Evolutionary conservation across 2,329 filamentous ascomycete species (phyloP), one percentile per base, ranked within the genome.

Genomic region (Lachnellula hyalina): DNA sequence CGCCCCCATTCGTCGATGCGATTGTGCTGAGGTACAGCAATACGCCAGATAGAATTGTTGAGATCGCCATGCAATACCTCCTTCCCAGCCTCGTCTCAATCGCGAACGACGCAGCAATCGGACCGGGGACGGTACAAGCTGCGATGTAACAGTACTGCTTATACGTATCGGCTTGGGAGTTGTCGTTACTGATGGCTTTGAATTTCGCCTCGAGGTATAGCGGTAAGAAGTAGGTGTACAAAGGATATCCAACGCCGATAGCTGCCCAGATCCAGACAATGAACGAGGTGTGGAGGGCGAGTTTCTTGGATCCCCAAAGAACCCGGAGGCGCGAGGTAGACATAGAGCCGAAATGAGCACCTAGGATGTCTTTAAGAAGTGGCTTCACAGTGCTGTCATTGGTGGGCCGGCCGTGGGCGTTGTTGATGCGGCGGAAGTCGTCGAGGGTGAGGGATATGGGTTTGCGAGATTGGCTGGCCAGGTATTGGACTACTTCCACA

Each of bases 171-270:
- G 52, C 49, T 25, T 45, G 53, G 11, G 23, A 40, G 15, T 40
- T 35, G 15, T 55, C 56, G 6, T 53, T 28, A 3, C 11, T 49
- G 11, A 5, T 46, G 79, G 75, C 44, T 77, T 70, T 4, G 72
- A 25, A 25, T 7, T 25, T 25, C 71, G 28, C 75, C 11, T 36
- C 69, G 62, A 80, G 77, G 58, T 80, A 77, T 60, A 75, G 81
- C 1, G 80, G 80, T 3, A 83, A 68, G 61, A 80, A 83, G 45
- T 77, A 74, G 81, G 80, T 45, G 67, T 82, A 83, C 1, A 82
- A 67, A 0, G 79, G 80, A 3, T n/a, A 81, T 0, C 73, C 78
- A 2, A 82, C 71, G 3, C 80, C 80, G 51, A 83, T 79, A 46
- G 81, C 73, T 0, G 74, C 76, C 80, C 80, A 82, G 14, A 81